A percentile compares a stretch with the other conserved stretches of the same genome.
These are phyloP conservation scores for Arthrinium phaeospermum DNA, from an alignment of 2,329 filamentous ascomycete genomes.

Conservation along the genomic window DNA sequence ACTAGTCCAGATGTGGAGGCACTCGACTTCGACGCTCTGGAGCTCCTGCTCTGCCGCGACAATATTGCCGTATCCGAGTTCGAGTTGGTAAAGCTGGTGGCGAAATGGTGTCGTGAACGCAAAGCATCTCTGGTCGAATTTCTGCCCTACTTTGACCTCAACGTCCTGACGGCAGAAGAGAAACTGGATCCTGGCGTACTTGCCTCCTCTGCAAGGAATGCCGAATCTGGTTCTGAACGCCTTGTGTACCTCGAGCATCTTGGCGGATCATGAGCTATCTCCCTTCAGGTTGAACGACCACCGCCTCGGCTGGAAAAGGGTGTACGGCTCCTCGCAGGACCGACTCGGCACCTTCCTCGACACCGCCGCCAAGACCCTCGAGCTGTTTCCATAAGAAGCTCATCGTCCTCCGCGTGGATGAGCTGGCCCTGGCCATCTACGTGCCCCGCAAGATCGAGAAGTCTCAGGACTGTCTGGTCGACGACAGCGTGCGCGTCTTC, in stretches of 20 bases:
- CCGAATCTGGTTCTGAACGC: conserved; percentile 43
- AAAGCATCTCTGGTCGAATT: conserved; percentile 34
- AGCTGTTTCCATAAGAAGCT: conserved; percentile 48
- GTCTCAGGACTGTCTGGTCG: conserved; percentile 42
- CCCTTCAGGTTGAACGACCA: conserved; percentile 41
- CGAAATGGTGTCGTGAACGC: conserved; percentile 42
- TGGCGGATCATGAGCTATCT: conserved; percentile 37
- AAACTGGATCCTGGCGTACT: conserved; percentile 42
- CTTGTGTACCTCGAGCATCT: conserved; percentile 41
- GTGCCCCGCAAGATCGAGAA: conserved; percentile 41
- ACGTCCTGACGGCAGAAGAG: conserved; percentile 39
- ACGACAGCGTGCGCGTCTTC: conserved; percentile 42
- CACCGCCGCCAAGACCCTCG: conserved; percentile 35
- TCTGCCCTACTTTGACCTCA: conserved; percentile 40
- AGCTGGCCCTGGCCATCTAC: conserved; percentile 46
- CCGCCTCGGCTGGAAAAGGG: conserved; percentile 44
- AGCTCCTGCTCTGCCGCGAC: conserved; percentile 41
- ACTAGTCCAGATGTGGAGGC: conserved; percentile 22
- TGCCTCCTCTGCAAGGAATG: conserved; percentile 35
- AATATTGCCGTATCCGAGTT: conserved; percentile 45
- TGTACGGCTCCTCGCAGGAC: conserved; percentile 40
- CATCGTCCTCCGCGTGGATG: conserved; percentile 42
- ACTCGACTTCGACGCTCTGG: conserved; percentile 35
- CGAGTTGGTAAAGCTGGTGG: conserved; percentile 41
- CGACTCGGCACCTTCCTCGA: conserved; percentile 44